Percentiles rank a stretch among this genome's conserved stretches.
These are phyloP conservation scores for Fusarium succisae DNA, from an alignment of 2,329 filamentous ascomycete genomes.

Conservation along the genomic window DNA sequence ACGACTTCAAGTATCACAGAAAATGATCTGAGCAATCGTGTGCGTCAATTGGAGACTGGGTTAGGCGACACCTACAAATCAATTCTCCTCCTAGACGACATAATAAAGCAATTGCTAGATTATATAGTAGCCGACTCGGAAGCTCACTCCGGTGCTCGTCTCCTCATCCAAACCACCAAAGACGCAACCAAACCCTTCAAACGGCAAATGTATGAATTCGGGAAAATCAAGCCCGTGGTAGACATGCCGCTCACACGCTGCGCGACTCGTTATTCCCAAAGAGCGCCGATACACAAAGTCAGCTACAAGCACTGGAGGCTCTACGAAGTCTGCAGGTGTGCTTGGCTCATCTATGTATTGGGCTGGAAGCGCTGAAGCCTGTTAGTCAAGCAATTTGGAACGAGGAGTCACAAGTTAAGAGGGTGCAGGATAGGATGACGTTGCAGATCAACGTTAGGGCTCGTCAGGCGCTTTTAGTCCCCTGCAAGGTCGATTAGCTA, in stretches of 20 bases:
- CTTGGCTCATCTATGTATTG: fast-evolving
- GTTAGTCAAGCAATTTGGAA: background rate
- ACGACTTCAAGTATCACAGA: fast-evolving
- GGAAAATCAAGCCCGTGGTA: background rate
- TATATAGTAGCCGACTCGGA: background rate
- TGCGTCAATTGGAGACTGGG: background rate
- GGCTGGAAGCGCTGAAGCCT: background rate
- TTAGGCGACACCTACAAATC: background rate
- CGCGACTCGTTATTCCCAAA: background rate
- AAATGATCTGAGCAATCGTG: fast-evolving
- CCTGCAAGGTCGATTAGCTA: background rate
- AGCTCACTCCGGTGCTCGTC: background rate
- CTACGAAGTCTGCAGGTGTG: background rate
- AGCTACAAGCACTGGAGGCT: background rate
- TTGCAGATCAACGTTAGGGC: background rate
- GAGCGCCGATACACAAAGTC: too few relatives aligned
- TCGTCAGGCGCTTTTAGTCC: background rate
- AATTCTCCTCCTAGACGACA: background rate
- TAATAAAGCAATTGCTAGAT: background rate
- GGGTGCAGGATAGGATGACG: background rate
- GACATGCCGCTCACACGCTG: background rate
- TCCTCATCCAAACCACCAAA: background rate
- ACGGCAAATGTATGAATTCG: background rate
- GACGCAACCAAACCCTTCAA: background rate
- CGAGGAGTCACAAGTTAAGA: background rate